Conservation (phyloP, 2,329 filamentous ascomycete species). For the Pseudogymnoascus sp. region DNA sequence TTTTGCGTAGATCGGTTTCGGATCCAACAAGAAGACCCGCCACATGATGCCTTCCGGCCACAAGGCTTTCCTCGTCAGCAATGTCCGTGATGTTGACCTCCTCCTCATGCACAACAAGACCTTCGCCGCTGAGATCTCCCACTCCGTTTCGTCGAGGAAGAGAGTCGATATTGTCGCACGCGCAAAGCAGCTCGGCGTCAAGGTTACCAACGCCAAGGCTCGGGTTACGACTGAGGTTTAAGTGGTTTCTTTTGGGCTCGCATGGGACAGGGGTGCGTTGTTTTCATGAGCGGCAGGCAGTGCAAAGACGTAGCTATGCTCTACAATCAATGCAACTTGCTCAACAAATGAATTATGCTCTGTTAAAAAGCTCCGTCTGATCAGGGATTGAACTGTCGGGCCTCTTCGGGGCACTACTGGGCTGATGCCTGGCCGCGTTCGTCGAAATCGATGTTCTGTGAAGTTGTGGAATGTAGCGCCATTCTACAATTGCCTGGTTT, state of each 20-base stretch:
- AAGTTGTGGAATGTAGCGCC: not conserved
- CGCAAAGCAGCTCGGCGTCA: conserved; percentile 97
- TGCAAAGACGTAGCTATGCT: conserved; percentile 30
- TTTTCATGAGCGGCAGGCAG: conserved; percentile 28
- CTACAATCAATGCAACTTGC: conserved; percentile 27
- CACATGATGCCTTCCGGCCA: conserved; percentile 99
- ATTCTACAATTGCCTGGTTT: not conserved
- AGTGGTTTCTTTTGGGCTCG: conserved; percentile 33
- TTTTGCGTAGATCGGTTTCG: conserved; percentile 78
- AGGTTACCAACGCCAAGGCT: conserved; percentile 99
- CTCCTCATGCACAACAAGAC: conserved; percentile 99
- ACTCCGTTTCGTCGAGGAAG: conserved; percentile 98
- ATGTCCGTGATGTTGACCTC: conserved; percentile 90
- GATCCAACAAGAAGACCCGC: conserved; percentile 98
- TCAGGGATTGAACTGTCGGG: not conserved
- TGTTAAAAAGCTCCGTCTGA: not conserved
- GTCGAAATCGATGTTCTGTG: not conserved
- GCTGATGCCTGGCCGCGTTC: not conserved
- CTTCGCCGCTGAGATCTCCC: conserved; percentile 97
- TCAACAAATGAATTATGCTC: conserved; percentile 11
- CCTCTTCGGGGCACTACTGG: not conserved
- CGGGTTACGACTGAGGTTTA: conserved; percentile 94
- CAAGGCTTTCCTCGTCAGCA: conserved; percentile 99
- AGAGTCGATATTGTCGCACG: conserved; percentile 95
- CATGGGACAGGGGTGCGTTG: conserved; percentile 30